Percentiles rank a stretch among this genome's conserved stretches.
Conservation (phyloP, 2,329 filamentous ascomycete genomes). For the Arthroderma sp. region DNA sequence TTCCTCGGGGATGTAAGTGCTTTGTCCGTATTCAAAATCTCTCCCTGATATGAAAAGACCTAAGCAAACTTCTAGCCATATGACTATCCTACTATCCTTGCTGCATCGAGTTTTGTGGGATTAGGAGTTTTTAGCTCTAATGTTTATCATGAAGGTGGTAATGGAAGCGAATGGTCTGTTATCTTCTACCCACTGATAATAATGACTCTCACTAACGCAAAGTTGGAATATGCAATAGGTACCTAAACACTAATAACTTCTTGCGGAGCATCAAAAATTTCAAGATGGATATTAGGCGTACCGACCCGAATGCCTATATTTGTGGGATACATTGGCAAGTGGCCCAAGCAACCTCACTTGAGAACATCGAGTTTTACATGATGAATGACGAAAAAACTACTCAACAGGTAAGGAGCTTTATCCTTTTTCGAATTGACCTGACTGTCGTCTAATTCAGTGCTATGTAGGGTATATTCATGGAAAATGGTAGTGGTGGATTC, state of each 20-base stretch:
- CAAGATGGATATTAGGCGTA: conserved; percentile 18
- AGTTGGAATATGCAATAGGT: conserved; percentile 5
- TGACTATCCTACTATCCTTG: conserved; percentile 17
- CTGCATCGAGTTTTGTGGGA: conserved; percentile 17
- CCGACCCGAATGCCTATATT: conserved; percentile 32
- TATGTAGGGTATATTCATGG: conserved; percentile 19
- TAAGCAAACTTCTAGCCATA: not conserved
- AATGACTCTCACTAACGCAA: not conserved
- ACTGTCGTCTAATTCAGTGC: not conserved
- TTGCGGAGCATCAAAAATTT: conserved; percentile 16
- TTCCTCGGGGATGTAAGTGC: conserved; percentile 15
- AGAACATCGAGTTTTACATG: conserved; percentile 67
- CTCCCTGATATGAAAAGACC: not conserved
- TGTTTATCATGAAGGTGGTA: conserved; percentile 14
- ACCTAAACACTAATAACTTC: conserved; percentile 17
- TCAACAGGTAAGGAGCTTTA: conserved; percentile 1
- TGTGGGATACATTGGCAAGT: conserved; percentile 13
- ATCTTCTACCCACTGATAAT: not conserved
- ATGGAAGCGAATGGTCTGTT: conserved; percentile 11
- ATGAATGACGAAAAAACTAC: conserved; percentile 21
- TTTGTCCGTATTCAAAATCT: not conserved
- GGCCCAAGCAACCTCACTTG: conserved; percentile 10
- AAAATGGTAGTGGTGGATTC: conserved; percentile 43
- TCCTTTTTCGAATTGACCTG: not conserved
- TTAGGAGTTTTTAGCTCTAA: conserved; percentile 17